Conservation (phyloP, 1,284 basidiomycete genomes). For the Boletus sp. region DNA sequence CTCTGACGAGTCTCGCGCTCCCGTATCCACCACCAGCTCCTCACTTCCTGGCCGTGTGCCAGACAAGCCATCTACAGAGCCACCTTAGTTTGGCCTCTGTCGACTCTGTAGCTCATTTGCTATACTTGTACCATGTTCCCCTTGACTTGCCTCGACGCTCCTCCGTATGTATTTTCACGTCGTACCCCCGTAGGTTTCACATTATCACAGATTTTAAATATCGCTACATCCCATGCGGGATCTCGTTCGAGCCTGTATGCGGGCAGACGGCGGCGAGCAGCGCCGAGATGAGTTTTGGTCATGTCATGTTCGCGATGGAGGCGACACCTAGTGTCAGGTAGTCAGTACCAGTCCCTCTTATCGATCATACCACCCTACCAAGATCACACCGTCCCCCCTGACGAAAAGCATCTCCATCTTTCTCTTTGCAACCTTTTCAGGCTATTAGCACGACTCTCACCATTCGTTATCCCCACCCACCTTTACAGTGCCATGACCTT, state of each 20-base stretch:
- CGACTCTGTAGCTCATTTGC: neutral
- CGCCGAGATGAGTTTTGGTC: neutral
- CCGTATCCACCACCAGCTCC: neutral
- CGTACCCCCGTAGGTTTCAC: constrained; percentile 1
- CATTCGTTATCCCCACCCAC: constrained; percentile 34
- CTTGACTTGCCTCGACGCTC: no score
- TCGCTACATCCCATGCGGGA: constrained; percentile 6
- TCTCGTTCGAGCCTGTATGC: constrained; percentile 24
- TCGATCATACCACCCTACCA: constrained; percentile 51
- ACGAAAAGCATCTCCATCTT: constrained; percentile 99
- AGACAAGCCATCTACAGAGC: constrained; percentile 1
- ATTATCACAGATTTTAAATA: constrained; percentile 6
- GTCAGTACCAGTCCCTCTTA: constrained; percentile 11
- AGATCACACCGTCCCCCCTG: constrained; percentile 89
- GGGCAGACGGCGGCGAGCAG: constrained; percentile 21
- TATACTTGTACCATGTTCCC: neutral
- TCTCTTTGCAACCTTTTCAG: constrained; percentile 80
- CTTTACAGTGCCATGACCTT: constrained; percentile 56
- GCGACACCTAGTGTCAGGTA: constrained; percentile 55
- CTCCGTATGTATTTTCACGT: constrained; percentile 12
- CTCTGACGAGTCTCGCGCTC: constrained; percentile 44
- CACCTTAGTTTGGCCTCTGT: constrained; percentile 7
- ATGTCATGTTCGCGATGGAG: constrained; percentile 57
- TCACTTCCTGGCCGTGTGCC: neutral
- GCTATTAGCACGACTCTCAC: constrained; percentile 10